These are phyloP conservation scores for Carex arenaria DNA, from an alignment of 202 grass and related monocot species.

Conservation along the genomic window DNA sequence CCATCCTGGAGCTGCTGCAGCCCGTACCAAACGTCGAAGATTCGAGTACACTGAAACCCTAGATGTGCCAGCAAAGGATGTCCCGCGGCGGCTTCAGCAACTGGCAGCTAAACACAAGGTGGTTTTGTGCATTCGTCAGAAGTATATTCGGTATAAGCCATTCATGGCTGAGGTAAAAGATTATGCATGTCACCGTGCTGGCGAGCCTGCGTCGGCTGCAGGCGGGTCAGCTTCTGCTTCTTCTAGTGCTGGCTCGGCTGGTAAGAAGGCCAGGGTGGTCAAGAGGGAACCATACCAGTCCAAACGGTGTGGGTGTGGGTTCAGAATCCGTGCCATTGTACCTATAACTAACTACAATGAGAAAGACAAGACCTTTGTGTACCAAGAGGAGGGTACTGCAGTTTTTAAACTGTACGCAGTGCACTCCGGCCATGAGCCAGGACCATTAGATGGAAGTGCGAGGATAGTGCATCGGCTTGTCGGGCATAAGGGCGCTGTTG, in stretches of 20 bases:
- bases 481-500: conserved; percentile 73
- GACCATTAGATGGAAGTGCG: conserved; percentile 92
- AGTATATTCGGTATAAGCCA: conserved; percentile 97
- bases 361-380: conserved; percentile 96
- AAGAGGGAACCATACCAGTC: conserved; percentile 97
- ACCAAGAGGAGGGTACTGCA: conserved; percentile 84
- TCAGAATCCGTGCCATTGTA: conserved; percentile 92
- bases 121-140: conserved; percentile 95
- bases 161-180: conserved; percentile 99
- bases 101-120: conserved; percentile 95
- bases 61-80: conserved; percentile 82
- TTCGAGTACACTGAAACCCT: conserved; percentile 95
- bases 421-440: conserved; percentile 90
- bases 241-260: conserved; percentile 22
- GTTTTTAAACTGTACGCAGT: conserved; percentile 96
- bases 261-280: conserved; percentile 69
- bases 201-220: conserved; percentile 60
- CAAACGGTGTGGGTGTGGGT: conserved; percentile 93
- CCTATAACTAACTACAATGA: conserved; percentile 97
- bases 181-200: conserved; percentile 94
- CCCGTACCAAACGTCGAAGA: conserved; percentile 64
- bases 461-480: conserved; percentile 92
- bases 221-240: conserved; percentile 28
- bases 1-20: conserved; percentile 24
- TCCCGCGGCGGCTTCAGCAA: conserved; percentile 74